phyloP scores from a whole-genome alignment of 495 filamentous ascomycete genomes.

The Pseudomonodictys pantanalensis region DNA sequence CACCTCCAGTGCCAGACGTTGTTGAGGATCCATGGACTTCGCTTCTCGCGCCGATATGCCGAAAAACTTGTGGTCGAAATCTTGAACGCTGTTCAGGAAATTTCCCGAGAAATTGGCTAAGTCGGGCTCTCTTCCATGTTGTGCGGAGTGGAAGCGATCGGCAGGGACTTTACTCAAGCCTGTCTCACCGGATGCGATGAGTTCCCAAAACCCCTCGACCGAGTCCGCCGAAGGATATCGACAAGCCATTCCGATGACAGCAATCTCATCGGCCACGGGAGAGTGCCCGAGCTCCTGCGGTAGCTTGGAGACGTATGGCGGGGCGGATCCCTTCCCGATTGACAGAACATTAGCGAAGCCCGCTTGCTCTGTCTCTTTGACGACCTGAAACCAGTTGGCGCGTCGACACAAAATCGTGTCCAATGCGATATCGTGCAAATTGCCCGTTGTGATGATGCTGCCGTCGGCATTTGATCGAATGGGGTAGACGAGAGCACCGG shows the following conservation, averaged over 20 bases:
- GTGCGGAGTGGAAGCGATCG: background rate
- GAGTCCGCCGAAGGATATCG: background rate
- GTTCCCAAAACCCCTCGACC: background rate
- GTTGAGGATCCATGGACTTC: conserved; percentile 13
- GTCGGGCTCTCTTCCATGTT: too few relatives aligned
- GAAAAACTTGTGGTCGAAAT: conserved; percentile 30
- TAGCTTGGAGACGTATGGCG: background rate
- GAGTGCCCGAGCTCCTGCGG: background rate
- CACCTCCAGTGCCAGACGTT: conserved; percentile 9
- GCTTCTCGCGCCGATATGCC: conserved; percentile 9
- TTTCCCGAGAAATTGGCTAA: too few relatives aligned
- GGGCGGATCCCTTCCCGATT: background rate
- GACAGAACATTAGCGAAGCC: too few relatives aligned
- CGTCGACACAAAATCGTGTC: too few relatives aligned
- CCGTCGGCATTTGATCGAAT: too few relatives aligned
- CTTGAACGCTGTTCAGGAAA: conserved; percentile 6
- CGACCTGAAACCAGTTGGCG: too few relatives aligned
- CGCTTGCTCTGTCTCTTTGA: too few relatives aligned
- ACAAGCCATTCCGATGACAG: background rate
- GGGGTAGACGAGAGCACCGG: too few relatives aligned
- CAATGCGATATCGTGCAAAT: too few relatives aligned
- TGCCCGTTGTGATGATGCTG: too few relatives aligned
- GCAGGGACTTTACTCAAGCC: background rate
- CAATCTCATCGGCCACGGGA: background rate
- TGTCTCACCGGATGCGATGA: background rate